A percentile compares a stretch with the other conserved stretches of the same genome.
Evolutionary conservation across 306 rosid genomes (phyloP).

Genomic region (Pyrus communis): DNA sequence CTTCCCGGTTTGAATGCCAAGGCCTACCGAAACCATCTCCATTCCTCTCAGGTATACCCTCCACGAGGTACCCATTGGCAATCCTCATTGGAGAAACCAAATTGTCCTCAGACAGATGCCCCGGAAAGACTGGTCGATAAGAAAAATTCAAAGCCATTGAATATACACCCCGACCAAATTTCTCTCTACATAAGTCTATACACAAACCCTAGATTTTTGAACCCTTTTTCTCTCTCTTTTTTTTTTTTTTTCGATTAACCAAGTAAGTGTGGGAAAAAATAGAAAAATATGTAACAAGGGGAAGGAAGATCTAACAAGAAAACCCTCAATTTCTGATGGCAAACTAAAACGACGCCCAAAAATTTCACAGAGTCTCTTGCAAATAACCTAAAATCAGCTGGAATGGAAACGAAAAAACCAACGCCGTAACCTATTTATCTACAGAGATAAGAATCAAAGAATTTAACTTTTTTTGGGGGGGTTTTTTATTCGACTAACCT

Average conservation of each 20-base stretch:
- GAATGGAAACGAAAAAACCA: conserved; percentile 12
- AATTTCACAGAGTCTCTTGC: conserved; percentile 75
- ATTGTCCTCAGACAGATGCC: conserved; percentile 38
- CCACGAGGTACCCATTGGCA: conserved; percentile 49
- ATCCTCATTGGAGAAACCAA: conserved; percentile 52
- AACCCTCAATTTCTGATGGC: conserved; percentile 91
- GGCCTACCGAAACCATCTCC: conserved; percentile 45
- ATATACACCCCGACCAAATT: conserved; percentile 15
- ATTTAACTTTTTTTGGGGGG: conserved; percentile 5
- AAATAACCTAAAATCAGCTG: conserved; percentile 31
- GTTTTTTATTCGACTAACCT: conserved; percentile 17
- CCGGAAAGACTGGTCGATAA: conserved; percentile 30
- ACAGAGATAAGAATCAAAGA: conserved; percentile 30
- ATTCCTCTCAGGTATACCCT: conserved; percentile 48
- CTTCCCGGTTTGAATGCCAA: conserved; percentile 42
- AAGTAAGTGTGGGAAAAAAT: neutral
- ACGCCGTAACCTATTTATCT: conserved; percentile 28
- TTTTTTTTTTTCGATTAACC: neutral
- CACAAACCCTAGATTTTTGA: conserved; percentile 13
- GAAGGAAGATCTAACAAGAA: conserved; percentile 51
- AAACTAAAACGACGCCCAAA: conserved; percentile 98
- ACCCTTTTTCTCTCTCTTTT: neutral
- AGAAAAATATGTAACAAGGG: neutral
- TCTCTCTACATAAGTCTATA: neutral
- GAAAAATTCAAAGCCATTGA: conserved; percentile 55